These are phyloP conservation scores for Tarenaya hassleriana DNA, from an alignment of 345 rosid species.

Conservation along the genomic window DNA sequence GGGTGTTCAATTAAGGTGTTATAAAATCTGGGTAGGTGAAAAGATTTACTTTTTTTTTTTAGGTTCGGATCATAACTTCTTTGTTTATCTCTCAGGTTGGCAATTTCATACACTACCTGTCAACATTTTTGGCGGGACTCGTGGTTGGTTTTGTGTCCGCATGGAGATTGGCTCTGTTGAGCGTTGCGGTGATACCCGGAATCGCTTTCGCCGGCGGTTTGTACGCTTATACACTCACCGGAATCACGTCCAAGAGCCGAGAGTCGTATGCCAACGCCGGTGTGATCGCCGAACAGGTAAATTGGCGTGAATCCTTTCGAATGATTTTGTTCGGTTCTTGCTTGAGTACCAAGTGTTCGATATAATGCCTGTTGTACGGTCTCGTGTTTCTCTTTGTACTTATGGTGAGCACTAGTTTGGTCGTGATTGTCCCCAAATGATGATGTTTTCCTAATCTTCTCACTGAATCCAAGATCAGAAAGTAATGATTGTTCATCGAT, in stretches of 20 bases:
- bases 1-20: constrained; percentile 9
- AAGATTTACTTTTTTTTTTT: not conserved
- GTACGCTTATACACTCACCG: constrained; percentile 74
- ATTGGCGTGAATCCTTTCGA: not conserved
- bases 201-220: constrained; percentile 86
- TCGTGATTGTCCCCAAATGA: constrained; percentile 12
- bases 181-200: constrained; percentile 80
- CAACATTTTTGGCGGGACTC: constrained; percentile 77
- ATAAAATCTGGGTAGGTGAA: not conserved
- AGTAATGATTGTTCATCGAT: constrained; percentile 16
- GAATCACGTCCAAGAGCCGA: constrained; percentile 75
- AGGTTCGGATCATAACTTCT: constrained; percentile 59
- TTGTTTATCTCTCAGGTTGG: constrained; percentile 71
- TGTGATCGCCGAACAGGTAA: constrained; percentile 77
- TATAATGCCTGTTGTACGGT: constrained; percentile 24
- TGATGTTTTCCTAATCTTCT: constrained; percentile 21
- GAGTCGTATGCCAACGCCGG: constrained; percentile 85
- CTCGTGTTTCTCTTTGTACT: constrained; percentile 30
- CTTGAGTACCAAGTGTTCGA: constrained; percentile 21
- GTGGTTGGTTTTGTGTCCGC: constrained; percentile 76
- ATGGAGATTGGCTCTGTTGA: constrained; percentile 73
- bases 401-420: not conserved
- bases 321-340: not conserved
- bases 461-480: constrained; percentile 8
- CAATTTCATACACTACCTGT: constrained; percentile 64